Evolutionary conservation across 306 rosid genomes (phyloP).

Genomic region (Cyamopsis tetragonoloba): DNA sequence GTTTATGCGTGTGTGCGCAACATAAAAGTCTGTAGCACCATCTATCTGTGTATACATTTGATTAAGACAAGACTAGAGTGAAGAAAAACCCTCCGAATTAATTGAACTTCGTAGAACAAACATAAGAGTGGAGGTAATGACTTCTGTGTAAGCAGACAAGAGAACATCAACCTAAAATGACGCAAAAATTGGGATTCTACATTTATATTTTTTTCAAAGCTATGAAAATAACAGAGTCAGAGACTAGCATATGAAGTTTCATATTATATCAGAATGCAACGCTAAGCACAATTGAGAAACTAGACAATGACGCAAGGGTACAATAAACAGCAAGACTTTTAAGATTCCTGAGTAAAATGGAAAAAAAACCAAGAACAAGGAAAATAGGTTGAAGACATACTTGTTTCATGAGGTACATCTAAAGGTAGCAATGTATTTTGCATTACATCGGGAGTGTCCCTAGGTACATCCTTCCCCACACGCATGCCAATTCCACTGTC

Average conservation of each 20-base stretch:
- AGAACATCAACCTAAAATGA: neutral
- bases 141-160: neutral
- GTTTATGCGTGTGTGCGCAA: too few species aligned
- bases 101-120: neutral
- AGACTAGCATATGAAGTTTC: neutral
- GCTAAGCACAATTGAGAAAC: neutral
- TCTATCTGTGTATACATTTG: neutral
- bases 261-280: neutral
- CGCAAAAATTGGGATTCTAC: neutral
- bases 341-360: neutral
- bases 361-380: slow-evolving; percentile 3
- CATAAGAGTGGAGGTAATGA: neutral
- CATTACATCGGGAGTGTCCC: slow-evolving; percentile 16
- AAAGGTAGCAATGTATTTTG: slow-evolving; percentile 1
- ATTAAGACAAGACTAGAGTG: neutral
- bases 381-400: slow-evolving; percentile 34
- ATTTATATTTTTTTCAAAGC: neutral
- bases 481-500: slow-evolving; percentile 24
- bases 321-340: neutral
- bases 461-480: slow-evolving; percentile 1
- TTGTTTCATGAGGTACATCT: slow-evolving; percentile 27
- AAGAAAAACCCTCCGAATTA: neutral
- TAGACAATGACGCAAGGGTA: neutral
- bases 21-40: neutral
- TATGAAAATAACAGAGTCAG: neutral